A percentile compares a stretch with the other conserved stretches of the same genome.
Conservation (phyloP, 192 early-diverging fungal genomes). For the Coemansia nantahalensis region DNA sequence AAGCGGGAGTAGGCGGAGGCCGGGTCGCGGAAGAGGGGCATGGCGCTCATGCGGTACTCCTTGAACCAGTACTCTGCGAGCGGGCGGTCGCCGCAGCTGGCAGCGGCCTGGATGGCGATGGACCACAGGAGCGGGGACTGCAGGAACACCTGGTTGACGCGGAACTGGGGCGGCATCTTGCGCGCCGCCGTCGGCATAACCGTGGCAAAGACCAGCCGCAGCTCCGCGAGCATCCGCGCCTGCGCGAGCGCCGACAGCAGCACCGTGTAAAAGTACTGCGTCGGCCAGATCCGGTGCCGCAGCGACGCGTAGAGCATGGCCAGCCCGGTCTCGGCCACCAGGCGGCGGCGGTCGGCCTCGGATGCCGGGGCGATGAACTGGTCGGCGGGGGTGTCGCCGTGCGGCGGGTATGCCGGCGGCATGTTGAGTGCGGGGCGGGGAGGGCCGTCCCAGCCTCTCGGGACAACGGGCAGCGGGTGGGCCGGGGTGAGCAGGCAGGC, state of each 20-base stretch:
- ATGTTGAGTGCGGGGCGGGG: slow-evolving; percentile 7
- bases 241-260: slow-evolving; percentile 19
- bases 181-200: slow-evolving; percentile 27
- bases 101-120: slow-evolving; percentile 27
- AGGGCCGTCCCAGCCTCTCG: slow-evolving; percentile 8
- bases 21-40: slow-evolving; percentile 43
- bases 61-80: slow-evolving; percentile 43
- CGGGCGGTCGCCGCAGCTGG: slow-evolving; percentile 8
- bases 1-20: slow-evolving; percentile 37
- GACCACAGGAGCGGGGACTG: slow-evolving; percentile 30
- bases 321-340: slow-evolving; percentile 38
- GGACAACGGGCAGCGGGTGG: slow-evolving; percentile 15
- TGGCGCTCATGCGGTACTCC: slow-evolving; percentile 50
- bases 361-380: slow-evolving; percentile 12
- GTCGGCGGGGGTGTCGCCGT: slow-evolving; percentile 14
- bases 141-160: slow-evolving; percentile 22
- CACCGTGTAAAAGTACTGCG: slow-evolving; percentile 24
- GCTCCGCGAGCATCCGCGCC: slow-evolving; percentile 9
- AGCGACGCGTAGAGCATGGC: slow-evolving; percentile 37
- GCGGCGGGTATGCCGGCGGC: slow-evolving; percentile 35
- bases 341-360: slow-evolving; percentile 2
- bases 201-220: slow-evolving; percentile 30
- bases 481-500: slow-evolving; percentile 2
- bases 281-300: slow-evolving; percentile 18
- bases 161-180: slow-evolving; percentile 18